Percentiles rank a stretch among this genome's conserved stretches.
Evolutionary conservation across 1,284 basidiomycete genomes (phyloP).

Genomic region (Termitomyces sp.): DNA sequence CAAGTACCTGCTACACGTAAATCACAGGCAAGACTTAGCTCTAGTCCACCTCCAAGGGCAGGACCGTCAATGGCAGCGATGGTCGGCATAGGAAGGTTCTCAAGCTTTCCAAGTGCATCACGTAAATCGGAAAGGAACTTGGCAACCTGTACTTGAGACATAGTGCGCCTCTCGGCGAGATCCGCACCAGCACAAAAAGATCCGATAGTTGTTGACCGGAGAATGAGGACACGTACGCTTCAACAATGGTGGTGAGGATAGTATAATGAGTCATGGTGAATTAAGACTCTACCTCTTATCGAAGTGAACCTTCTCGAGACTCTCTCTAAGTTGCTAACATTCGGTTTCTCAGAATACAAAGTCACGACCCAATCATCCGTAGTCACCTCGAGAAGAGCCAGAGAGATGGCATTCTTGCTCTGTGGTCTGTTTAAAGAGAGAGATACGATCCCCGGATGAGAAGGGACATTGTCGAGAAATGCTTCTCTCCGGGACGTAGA

Average conservation of each 20-base stretch:
- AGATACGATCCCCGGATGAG: slow-evolving; percentile 55
- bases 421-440: slow-evolving; percentile 77
- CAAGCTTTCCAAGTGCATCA: slow-evolving; percentile 67
- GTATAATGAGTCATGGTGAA: slow-evolving; percentile 1
- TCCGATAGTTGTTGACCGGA: slow-evolving; percentile 69
- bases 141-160: slow-evolving; percentile 72
- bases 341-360: neutral
- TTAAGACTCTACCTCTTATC: slow-evolving; percentile 56
- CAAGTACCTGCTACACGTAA: slow-evolving; percentile 74
- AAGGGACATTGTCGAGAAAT: slow-evolving; percentile 47
- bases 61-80: slow-evolving; percentile 92
- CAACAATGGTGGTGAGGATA: slow-evolving; percentile 6
- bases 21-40: slow-evolving; percentile 85
- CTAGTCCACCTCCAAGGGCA: slow-evolving; percentile 88
- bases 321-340: slow-evolving; percentile 65
- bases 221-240: slow-evolving; percentile 73
- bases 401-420: slow-evolving; percentile 87
- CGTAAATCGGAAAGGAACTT: slow-evolving; percentile 80
- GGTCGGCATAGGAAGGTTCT: slow-evolving; percentile 80
- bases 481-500: slow-evolving; percentile 36
- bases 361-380: neutral
- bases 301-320: slow-evolving; percentile 62
- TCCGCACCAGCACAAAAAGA: slow-evolving; percentile 94
- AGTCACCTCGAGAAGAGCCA: slow-evolving; percentile 62
- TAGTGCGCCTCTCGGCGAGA: slow-evolving; percentile 77